Base-by-base conservation (phyloP, 2,329 filamentous ascomycete genomes). In the Drechmeria coniospora region DNA sequence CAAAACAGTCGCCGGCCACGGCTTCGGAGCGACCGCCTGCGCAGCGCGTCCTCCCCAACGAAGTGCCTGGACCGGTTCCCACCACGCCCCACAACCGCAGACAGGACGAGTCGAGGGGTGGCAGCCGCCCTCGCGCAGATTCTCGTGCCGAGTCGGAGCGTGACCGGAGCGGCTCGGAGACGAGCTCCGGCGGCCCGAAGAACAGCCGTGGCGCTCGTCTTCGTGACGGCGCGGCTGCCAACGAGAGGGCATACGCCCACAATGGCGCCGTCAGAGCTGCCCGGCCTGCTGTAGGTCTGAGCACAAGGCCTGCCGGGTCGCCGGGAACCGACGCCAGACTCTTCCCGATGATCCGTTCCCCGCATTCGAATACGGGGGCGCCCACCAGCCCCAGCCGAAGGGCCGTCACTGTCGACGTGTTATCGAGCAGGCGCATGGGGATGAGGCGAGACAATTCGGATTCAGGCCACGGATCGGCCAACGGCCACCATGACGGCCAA, bases 101-200 rank as follows among this genome's bases (percentile, higher is more conserved):
- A 1, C 61, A 57, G 26, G 55, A 61, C 15, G 62, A 65, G 13
- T 44, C 49, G 3, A 39, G 44, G n/a, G 44, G 44, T 13, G 43
- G 45, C 15, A 39, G 36, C 8, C 40, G 40, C 13, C 43, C 46
- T 20, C 33, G 44, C 9, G 39, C 42, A 14, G 43, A 35, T 14
- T 56, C 49, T 5, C 43, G 42, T 16, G 43, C 43, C 11, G 39
- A 50, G 14, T 53, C 54, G 0, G 64, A 68, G 23, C 55, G 65
- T 8, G 59, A 69, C 23, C 53, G 66, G 23, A 71, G 66, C 35
- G 64, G 65, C 18, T 71, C 67, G 0, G 65, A 71, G 14, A 54
- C 64, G 3, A 68, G 65, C 44, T 58, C 47, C n/a, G 54, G 54
- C 16, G 52, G 51, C 8, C 47, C 50, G 25, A 50, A 53, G 14